These are phyloP conservation scores for Hymenoscyphus scutula DNA, from an alignment of 2,329 filamentous ascomycete genomes.

Conservation along the genomic window DNA sequence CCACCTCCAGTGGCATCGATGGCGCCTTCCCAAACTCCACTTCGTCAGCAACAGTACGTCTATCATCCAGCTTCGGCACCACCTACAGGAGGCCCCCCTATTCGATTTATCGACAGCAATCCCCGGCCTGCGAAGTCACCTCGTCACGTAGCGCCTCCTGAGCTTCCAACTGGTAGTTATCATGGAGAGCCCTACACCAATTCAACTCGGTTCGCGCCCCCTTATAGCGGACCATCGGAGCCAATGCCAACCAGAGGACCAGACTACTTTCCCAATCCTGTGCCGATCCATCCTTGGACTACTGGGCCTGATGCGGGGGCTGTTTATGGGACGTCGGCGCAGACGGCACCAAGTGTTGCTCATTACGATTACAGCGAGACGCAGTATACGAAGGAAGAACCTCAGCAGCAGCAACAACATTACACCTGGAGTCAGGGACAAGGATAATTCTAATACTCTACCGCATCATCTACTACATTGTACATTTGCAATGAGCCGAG, in stretches of 20 bases:
- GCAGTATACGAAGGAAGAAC: constrained; percentile 29
- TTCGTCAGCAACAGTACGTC: constrained; percentile 21
- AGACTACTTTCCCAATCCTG: constrained; percentile 27
- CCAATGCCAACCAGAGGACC: constrained; percentile 24
- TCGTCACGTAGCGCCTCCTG: constrained; percentile 31
- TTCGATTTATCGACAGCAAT: constrained; percentile 34
- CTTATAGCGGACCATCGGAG: constrained; percentile 22
- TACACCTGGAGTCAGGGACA: constrained; percentile 32
- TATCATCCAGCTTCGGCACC: constrained; percentile 23
- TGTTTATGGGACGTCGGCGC: constrained; percentile 26
- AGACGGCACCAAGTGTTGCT: constrained; percentile 16
- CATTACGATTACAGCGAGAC: constrained; percentile 27
- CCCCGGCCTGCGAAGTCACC: constrained; percentile 36
- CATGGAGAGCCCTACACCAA: constrained; percentile 26
- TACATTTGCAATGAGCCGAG: background rate
- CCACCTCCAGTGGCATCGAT: constrained; percentile 22
- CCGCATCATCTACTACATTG: background rate
- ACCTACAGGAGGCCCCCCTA: constrained; percentile 15
- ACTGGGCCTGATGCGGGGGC: constrained; percentile 23
- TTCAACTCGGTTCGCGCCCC: constrained; percentile 24
- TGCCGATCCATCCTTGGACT: constrained; percentile 30
- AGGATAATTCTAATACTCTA: constrained; percentile 12
- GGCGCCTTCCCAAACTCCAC: constrained; percentile 14
- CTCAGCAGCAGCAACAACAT: constrained; percentile 26
- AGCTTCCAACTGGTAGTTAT: constrained; percentile 23